Conservation (phyloP, 768 basidiomycete species). For the Cystobasidium ongulense region DNA sequence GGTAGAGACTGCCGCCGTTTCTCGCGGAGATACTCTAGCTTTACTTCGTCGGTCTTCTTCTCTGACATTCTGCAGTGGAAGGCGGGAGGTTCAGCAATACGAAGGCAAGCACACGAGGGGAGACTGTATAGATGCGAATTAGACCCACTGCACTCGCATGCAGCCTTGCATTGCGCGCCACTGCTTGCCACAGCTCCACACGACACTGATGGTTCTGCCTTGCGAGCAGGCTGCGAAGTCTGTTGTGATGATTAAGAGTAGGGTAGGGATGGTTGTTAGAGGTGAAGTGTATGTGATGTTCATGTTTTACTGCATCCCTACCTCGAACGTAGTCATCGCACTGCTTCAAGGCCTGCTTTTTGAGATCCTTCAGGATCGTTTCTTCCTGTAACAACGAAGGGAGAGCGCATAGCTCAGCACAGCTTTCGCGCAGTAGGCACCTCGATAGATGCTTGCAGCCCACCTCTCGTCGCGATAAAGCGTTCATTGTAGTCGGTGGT, state of each 20-base stretch:
- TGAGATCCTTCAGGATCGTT: slow-evolving; percentile 69
- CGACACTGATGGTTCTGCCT: slow-evolving; percentile 72
- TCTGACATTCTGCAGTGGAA: slow-evolving; percentile 17
- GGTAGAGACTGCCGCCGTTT: slow-evolving; percentile 19
- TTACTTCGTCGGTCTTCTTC: slow-evolving; percentile 6
- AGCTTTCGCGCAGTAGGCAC: not conserved
- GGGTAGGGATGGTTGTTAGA: not conserved
- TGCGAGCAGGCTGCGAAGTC: slow-evolving; percentile 77
- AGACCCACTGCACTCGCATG: slow-evolving; percentile 69
- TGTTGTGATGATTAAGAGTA: slow-evolving; percentile 43
- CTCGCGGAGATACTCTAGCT: slow-evolving; percentile 11
- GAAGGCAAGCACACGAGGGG: too few relatives aligned
- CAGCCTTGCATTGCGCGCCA: slow-evolving; percentile 66
- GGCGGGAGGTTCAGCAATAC: slow-evolving; percentile 29
- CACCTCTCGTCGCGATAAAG: slow-evolving; percentile 68
- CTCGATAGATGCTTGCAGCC: not conserved
- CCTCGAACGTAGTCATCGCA: slow-evolving; percentile 71
- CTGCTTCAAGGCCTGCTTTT: slow-evolving; percentile 66
- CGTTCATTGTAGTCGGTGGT: slow-evolving; percentile 54
- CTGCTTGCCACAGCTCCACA: slow-evolving; percentile 69
- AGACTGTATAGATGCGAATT: not conserved
- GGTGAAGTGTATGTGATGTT: not conserved
- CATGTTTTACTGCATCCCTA: slow-evolving; percentile 39
- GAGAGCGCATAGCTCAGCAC: not conserved
- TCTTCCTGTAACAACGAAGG: slow-evolving; percentile 53